phyloP scores from a whole-genome alignment of 352 stramenopile genomes.

The Pythium aquatile region DNA sequence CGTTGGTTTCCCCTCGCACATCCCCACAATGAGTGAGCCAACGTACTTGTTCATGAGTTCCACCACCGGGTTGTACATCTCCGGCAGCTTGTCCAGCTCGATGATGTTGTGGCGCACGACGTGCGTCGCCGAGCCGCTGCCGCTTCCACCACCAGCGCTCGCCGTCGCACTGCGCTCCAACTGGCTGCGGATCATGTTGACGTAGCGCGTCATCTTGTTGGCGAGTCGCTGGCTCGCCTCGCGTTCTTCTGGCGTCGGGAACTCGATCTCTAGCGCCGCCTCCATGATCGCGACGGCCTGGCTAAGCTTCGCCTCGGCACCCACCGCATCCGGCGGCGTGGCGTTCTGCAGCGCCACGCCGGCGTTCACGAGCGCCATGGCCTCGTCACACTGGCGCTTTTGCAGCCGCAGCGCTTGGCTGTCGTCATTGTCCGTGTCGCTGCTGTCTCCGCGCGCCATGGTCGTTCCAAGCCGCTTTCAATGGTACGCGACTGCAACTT shows the following conservation, averaged over 20 bases:
- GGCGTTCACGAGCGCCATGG: constrained; percentile 80
- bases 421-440: constrained; percentile 63
- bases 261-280: constrained; percentile 73
- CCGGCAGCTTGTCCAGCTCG: constrained; percentile 58
- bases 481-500: background rate
- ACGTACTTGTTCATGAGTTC: constrained; percentile 56
- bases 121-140: background rate
- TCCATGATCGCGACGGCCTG: constrained; percentile 79
- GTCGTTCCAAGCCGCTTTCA: background rate
- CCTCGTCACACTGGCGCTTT: constrained; percentile 79
- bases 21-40: constrained; percentile 6
- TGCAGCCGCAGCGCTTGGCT: constrained; percentile 65
- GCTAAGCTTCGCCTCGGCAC: constrained; percentile 63
- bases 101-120: constrained; percentile 56
- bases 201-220: constrained; percentile 87
- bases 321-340: constrained; percentile 44
- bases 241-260: constrained; percentile 64
- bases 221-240: constrained; percentile 68
- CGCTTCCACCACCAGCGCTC: constrained; percentile 25
- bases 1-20: constrained; percentile 6
- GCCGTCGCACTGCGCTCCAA: constrained; percentile 48
- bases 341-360: constrained; percentile 78
- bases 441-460: constrained; percentile 32
- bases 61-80: constrained; percentile 61
- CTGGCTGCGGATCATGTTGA: constrained; percentile 86